A percentile compares a stretch with the other conserved stretches of the same genome.
Conservation (phyloP, 768 basidiomycete genomes). For the Phlegmacium glaucopus region DNA sequence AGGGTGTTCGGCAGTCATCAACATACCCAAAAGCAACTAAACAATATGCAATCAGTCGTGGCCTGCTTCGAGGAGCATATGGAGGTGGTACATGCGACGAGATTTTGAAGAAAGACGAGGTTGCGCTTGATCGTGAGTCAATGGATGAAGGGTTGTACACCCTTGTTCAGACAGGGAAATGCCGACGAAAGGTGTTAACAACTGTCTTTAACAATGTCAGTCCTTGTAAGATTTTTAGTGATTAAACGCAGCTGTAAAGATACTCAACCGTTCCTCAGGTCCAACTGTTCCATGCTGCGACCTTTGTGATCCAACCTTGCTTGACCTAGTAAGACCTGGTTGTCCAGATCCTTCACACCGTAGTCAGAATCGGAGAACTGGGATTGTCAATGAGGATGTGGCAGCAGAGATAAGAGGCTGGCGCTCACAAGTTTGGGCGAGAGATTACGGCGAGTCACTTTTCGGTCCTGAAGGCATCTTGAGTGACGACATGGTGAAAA, state of each 20-base stretch:
- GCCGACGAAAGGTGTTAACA: constrained; percentile 19
- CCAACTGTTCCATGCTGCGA: constrained; percentile 25
- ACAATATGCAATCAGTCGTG: constrained; percentile 10
- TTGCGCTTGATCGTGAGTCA: no score
- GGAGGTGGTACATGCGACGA: constrained; percentile 6
- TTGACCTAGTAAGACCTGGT: no score
- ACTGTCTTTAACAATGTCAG: constrained; percentile 14
- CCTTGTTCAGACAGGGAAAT: constrained; percentile 24
- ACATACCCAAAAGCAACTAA: constrained; percentile 11
- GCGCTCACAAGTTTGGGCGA: no score
- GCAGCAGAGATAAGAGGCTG: no score
- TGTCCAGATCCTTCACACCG: no score
- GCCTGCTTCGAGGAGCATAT: constrained; percentile 8
- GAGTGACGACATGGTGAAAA: no score
- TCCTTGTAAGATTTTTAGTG: constrained; percentile 8
- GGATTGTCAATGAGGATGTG: no score
- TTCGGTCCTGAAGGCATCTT: no score
- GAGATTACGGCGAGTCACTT: no score
- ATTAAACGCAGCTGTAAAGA: background rate
- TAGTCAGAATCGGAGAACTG: no score
- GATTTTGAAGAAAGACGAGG: constrained; percentile 12
- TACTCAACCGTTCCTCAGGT: constrained; percentile 7
- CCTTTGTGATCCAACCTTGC: constrained; percentile 11
- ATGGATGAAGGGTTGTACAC: constrained; percentile 26
- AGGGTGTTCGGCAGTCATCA: constrained; percentile 6